Evolutionary conservation across 164 flowering plant species (phyloP).

Genomic region (Macadamia tetraphylla): DNA sequence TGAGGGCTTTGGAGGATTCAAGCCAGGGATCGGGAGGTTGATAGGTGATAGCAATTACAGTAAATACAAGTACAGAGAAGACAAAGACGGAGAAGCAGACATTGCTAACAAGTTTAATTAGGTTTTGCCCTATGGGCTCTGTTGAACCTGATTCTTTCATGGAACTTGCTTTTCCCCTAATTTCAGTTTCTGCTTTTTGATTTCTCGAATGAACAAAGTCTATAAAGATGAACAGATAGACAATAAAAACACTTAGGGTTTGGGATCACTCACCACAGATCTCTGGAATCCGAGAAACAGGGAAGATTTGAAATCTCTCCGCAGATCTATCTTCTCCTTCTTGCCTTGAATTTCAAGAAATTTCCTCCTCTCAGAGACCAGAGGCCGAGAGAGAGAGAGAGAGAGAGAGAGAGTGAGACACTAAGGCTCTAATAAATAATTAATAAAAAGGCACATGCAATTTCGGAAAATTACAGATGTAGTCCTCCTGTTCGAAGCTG

Average conservation of each 20-base stretch:
- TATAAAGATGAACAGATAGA: neutral
- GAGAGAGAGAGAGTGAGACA: too few species aligned
- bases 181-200: neutral
- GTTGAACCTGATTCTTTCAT: conserved; percentile 48
- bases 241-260: neutral
- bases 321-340: too few species aligned
- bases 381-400: too few species aligned
- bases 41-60: conserved; percentile 86
- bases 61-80: conserved; percentile 66
- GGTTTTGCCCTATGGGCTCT: conserved; percentile 76
- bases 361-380: too few species aligned
- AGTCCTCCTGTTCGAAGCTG: too few species aligned
- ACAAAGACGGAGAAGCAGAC: conserved; percentile 86
- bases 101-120: conserved; percentile 75
- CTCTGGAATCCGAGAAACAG: neutral
- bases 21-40: conserved; percentile 99
- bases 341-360: too few species aligned
- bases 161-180: neutral
- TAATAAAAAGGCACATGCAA: too few species aligned
- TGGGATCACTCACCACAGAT: neutral
- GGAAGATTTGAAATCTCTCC: too few species aligned
- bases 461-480: too few species aligned
- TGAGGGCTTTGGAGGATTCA: conserved; percentile 70
- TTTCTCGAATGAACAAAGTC: neutral
- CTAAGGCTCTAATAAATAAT: too few species aligned